phyloP scores from a whole-genome alignment of 2,329 filamentous ascomycete species.

The Aspergillus hiratsukae region DNA sequence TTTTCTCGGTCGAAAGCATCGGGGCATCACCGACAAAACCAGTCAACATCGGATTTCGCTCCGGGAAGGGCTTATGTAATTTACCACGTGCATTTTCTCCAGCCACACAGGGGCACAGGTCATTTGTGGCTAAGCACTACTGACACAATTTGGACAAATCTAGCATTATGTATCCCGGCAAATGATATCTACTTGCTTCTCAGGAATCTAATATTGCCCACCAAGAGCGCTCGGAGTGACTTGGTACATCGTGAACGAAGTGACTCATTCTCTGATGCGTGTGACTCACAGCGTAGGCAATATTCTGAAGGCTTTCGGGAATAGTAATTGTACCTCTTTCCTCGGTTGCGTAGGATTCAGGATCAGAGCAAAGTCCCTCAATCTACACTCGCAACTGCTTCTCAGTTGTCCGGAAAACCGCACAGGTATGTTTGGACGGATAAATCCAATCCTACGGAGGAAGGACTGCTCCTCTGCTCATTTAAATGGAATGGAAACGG shows the following conservation, averaged over 20 bases:
- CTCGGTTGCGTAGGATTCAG: slow-evolving; percentile 5
- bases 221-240: neutral
- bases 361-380: neutral
- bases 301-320: slow-evolving; percentile 10
- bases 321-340: slow-evolving; percentile 9
- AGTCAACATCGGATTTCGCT: neutral
- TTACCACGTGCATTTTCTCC: neutral
- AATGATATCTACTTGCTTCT: neutral
- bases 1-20: neutral
- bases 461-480: neutral
- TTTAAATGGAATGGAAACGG: too few relatives aligned
- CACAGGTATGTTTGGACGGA: slow-evolving; percentile 8
- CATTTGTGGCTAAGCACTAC: neutral
- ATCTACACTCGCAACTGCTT: neutral
- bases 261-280: slow-evolving; percentile 16
- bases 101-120: neutral
- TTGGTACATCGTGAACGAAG: neutral
- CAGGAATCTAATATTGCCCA: neutral
- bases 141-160: neutral
- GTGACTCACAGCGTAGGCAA: slow-evolving; percentile 5
- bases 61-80: neutral
- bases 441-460: neutral
- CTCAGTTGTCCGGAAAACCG: neutral
- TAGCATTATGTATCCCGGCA: neutral
- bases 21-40: neutral